phyloP scores from a whole-genome alignment of 305 asterid species.

The Galium porrigens region DNA sequence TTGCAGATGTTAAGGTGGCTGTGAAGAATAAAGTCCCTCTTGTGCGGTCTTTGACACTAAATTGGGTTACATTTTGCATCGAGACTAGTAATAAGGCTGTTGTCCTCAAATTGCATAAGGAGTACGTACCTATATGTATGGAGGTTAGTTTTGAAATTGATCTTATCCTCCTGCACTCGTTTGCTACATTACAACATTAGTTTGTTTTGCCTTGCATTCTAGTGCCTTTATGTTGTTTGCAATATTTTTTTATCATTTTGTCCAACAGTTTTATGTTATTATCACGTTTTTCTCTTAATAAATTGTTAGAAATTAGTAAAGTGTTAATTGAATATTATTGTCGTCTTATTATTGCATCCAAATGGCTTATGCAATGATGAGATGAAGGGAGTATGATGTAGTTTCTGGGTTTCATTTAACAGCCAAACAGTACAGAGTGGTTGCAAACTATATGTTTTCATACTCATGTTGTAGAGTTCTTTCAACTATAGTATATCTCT shows the following conservation, averaged over 20 bases:
- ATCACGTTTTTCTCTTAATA: too few relatives aligned
- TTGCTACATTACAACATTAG: neutral
- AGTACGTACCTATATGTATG: conserved; percentile 92
- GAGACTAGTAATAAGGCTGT: conserved; percentile 83
- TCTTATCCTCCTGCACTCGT: too few relatives aligned
- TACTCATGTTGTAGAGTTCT: neutral
- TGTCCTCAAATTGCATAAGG: conserved; percentile 86
- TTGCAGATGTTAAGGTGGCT: conserved; percentile 85
- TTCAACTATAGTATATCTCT: neutral
- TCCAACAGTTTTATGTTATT: too few relatives aligned
- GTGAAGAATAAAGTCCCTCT: conserved; percentile 95
- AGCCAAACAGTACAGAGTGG: neutral
- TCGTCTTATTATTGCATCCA: neutral
- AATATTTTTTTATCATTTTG: too few relatives aligned
- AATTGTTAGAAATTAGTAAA: too few relatives aligned
- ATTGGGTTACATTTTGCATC: conserved; percentile 91
- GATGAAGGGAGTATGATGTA: neutral
- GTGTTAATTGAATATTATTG: neutral
- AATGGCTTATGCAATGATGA: neutral
- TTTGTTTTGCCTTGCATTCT: neutral
- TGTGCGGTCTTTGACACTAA: conserved; percentile 77
- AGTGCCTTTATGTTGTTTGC: neutral
- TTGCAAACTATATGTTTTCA: neutral
- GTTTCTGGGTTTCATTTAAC: neutral
- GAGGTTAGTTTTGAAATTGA: conserved; percentile 38